Conservation (phyloP, 2,329 filamentous ascomycete species). For the Lecanicillium sp. region DNA sequence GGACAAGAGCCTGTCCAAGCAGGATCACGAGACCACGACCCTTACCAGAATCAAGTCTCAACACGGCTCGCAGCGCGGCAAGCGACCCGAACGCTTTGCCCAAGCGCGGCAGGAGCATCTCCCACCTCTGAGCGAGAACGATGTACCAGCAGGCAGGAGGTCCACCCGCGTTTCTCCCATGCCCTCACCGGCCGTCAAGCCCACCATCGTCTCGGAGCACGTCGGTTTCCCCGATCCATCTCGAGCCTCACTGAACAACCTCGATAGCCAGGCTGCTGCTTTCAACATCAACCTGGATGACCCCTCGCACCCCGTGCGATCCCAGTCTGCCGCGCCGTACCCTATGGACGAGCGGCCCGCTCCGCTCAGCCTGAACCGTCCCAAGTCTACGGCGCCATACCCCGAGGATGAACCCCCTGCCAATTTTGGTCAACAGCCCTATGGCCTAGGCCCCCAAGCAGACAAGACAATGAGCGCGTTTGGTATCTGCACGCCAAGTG, state of each 20-base stretch:
- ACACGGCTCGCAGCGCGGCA: slow-evolving; percentile 62
- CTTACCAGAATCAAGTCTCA: slow-evolving; percentile 81
- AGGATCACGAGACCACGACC: slow-evolving; percentile 88
- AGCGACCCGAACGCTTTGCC: slow-evolving; percentile 54
- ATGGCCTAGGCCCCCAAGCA: slow-evolving; percentile 40
- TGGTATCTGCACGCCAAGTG: slow-evolving; percentile 43
- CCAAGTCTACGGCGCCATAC: slow-evolving; percentile 45
- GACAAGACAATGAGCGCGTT: slow-evolving; percentile 48
- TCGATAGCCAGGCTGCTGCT: slow-evolving; percentile 41
- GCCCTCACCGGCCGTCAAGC: slow-evolving; percentile 36
- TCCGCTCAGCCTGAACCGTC: slow-evolving; percentile 37
- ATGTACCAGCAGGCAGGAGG: slow-evolving; percentile 17
- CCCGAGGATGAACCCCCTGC: slow-evolving; percentile 43
- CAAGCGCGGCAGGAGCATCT: slow-evolving; percentile 36
- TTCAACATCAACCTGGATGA: slow-evolving; percentile 46
- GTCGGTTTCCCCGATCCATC: slow-evolving; percentile 43
- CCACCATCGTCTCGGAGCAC: slow-evolving; percentile 33
- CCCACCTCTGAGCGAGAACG: slow-evolving; percentile 44
- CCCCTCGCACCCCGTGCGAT: slow-evolving; percentile 27
- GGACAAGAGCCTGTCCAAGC: slow-evolving; percentile 77
- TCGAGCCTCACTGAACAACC: slow-evolving; percentile 30
- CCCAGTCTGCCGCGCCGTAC: slow-evolving; percentile 60
- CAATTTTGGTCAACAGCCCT: slow-evolving; percentile 39
- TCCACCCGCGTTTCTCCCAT: slow-evolving; percentile 32
- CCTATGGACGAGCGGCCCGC: slow-evolving; percentile 60